Percentiles rank a stretch among this genome's conserved stretches.
Conservation (phyloP, 441 rosid genomes). For the Pelargonium cotyledonis region DNA sequence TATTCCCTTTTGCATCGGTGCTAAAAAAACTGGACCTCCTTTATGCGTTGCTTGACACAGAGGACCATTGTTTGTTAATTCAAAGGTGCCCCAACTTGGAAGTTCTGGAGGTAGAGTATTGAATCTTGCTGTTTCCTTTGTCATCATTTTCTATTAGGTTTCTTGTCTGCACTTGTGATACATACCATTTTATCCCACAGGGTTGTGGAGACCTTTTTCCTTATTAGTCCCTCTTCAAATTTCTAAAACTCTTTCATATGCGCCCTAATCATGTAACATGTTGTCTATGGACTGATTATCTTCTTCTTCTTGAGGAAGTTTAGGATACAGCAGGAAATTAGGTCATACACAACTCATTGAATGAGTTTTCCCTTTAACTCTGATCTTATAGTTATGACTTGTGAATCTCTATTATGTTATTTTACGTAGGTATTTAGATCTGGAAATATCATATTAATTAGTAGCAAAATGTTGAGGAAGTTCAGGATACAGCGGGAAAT, state of each 20-base stretch:
- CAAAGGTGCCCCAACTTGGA: conserved; percentile 79
- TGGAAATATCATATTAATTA: not conserved
- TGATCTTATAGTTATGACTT: not conserved
- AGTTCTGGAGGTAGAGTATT: conserved; percentile 69
- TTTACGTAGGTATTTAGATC: conserved; percentile 8
- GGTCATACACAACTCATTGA: too few relatives aligned
- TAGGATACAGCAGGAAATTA: too few relatives aligned
- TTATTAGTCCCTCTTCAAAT: not conserved
- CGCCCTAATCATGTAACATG: not conserved
- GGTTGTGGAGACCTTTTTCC: not conserved
- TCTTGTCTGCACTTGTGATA: conserved; percentile 5
- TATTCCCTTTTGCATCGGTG: conserved; percentile 64
- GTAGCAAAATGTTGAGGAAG: not conserved
- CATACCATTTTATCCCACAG: not conserved
- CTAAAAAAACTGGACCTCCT: conserved; percentile 80
- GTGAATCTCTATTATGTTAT: not conserved
- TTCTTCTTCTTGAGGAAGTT: too few relatives aligned
- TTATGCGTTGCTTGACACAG: conserved; percentile 70
- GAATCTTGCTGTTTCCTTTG: not conserved
- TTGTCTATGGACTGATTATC: not conserved
- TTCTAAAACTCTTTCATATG: not conserved
- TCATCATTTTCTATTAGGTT: conserved; percentile 6
- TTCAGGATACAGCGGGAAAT: not conserved
- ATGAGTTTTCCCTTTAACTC: not conserved
- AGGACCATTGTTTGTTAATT: conserved; percentile 72